A percentile compares a stretch with the other conserved stretches of the same genome.
Evolutionary conservation across 441 rosid species (phyloP).

Genomic region (Gossypium davidsonii): DNA sequence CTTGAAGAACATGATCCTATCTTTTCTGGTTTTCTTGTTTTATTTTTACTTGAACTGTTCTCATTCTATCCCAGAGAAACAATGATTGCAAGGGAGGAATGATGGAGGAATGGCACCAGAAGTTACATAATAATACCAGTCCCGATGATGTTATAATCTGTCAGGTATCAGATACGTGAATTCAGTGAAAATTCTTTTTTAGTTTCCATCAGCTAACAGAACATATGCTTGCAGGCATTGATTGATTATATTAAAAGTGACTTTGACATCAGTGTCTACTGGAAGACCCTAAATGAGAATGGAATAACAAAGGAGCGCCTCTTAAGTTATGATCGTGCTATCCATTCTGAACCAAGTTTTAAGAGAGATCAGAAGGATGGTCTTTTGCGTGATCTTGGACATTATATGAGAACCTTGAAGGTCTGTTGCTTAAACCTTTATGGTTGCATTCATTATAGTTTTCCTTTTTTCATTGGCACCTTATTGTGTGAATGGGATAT

Average conservation of each 20-base stretch:
- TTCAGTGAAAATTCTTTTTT: conserved; percentile 10
- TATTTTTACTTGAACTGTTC: conserved; percentile 20
- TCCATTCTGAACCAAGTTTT: conserved; percentile 82
- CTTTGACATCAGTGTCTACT: conserved; percentile 75
- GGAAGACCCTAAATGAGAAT: conserved; percentile 94
- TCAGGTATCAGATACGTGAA: conserved; percentile 53
- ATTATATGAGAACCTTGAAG: conserved; percentile 95
- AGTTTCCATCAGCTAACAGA: conserved; percentile 7
- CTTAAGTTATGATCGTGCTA: conserved; percentile 94
- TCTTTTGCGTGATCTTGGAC: conserved; percentile 85
- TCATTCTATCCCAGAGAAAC: conserved; percentile 59
- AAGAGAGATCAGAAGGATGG: conserved; percentile 77
- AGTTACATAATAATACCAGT: conserved; percentile 96
- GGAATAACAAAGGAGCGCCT: conserved; percentile 92
- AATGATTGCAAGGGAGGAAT: conserved; percentile 96
- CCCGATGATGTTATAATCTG: conserved; percentile 97
- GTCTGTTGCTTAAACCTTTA: conserved; percentile 32
- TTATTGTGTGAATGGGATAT: not conserved
- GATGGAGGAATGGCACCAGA: conserved; percentile 99
- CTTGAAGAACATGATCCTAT: conserved; percentile 11
- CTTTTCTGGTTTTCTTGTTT: conserved; percentile 16
- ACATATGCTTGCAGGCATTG: conserved; percentile 61
- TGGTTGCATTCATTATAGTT: not conserved
- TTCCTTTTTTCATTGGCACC: conserved; percentile 14
- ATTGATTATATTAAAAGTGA: conserved; percentile 72